Percentiles rank a stretch among this genome's conserved stretches.
phyloP scores from a whole-genome alignment of 768 basidiomycete genomes.

The Naganishia friedmannii region DNA sequence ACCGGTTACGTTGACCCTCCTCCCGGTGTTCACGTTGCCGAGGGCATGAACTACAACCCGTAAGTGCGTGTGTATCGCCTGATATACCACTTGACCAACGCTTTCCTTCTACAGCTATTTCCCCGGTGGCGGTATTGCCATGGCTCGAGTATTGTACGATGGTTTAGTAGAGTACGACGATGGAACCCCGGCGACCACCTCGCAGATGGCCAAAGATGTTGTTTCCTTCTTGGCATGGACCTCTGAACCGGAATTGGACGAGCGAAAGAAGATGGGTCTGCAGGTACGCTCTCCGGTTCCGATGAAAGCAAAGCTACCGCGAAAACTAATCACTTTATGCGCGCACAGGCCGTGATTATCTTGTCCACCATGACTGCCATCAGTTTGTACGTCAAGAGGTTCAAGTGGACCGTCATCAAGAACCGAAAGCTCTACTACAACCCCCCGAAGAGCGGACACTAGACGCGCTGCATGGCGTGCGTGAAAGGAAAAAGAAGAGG shows the following conservation, averaged over 20 bases:
- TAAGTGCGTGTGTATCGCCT: constrained; percentile 28
- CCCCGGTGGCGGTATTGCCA: constrained; percentile 96
- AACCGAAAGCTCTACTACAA: constrained; percentile 73
- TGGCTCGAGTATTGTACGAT: constrained; percentile 95
- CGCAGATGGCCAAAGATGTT: constrained; percentile 99
- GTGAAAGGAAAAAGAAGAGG: constrained; percentile 1
- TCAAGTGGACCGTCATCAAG: constrained; percentile 91
- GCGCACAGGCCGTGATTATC: constrained; percentile 70
- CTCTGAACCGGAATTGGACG: constrained; percentile 95
- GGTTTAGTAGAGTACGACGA: constrained; percentile 95
- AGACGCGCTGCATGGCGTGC: background rate
- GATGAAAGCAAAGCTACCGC: too few species aligned
- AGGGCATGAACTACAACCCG: constrained; percentile 88
- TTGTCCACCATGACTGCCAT: constrained; percentile 78
- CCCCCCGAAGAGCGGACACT: constrained; percentile 22
- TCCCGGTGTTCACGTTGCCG: constrained; percentile 59
- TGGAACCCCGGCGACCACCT: constrained; percentile 91
- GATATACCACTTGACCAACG: background rate
- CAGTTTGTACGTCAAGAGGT: constrained; percentile 85
- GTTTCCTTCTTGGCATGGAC: constrained; percentile 94
- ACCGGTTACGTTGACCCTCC: constrained; percentile 97
- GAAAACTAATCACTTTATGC: background rate
- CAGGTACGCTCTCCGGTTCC: constrained; percentile 55
- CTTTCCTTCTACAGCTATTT: constrained; percentile 70
- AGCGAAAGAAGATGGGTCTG: constrained; percentile 93